Evolutionary conservation across 2,329 filamentous ascomycete species (phyloP).

Genomic region (Diaporthe citriasiana): DNA sequence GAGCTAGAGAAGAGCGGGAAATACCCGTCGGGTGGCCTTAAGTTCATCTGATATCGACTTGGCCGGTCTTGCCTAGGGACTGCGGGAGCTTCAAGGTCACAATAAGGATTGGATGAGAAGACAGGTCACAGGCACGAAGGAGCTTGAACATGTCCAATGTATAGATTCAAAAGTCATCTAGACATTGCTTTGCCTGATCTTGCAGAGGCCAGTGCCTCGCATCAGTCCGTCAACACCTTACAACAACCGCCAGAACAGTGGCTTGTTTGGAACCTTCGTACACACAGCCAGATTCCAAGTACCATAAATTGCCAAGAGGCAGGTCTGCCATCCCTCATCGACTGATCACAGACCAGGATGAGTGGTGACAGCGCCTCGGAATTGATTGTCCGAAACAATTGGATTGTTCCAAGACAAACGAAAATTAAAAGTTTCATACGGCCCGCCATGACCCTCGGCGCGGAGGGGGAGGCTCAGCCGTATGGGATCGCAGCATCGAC

Average conservation of each 20-base stretch:
- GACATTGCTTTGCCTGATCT: constrained; percentile 50
- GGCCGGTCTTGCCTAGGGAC: not conserved
- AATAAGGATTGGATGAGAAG: not conserved
- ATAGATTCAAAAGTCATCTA: constrained; percentile 70
- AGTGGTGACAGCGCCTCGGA: constrained; percentile 23
- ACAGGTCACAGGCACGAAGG: not conserved
- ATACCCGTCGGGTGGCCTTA: constrained; percentile 5
- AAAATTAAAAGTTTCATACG: constrained; percentile 51
- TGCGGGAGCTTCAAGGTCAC: constrained; percentile 20
- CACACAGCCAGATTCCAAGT: constrained; percentile 28
- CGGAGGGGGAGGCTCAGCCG: constrained; percentile 45
- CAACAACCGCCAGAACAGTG: constrained; percentile 45
- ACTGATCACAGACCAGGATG: constrained; percentile 40
- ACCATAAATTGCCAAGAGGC: constrained; percentile 34
- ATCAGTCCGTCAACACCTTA: constrained; percentile 44
- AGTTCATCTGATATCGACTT: constrained; percentile 22
- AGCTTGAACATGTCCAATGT: constrained; percentile 48
- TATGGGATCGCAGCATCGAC: constrained; percentile 69
- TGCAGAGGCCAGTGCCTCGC: constrained; percentile 40
- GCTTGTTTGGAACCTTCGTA: constrained; percentile 49
- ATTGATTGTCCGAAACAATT: constrained; percentile 42
- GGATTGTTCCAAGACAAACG: constrained; percentile 49
- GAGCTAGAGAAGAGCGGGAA: constrained; percentile 3
- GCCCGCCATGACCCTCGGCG: constrained; percentile 39
- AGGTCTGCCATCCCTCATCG: constrained; percentile 32